These are phyloP conservation scores for Thelephora terrestris DNA, from an alignment of 1,284 basidiomycete genomes.

Conservation along the genomic window DNA sequence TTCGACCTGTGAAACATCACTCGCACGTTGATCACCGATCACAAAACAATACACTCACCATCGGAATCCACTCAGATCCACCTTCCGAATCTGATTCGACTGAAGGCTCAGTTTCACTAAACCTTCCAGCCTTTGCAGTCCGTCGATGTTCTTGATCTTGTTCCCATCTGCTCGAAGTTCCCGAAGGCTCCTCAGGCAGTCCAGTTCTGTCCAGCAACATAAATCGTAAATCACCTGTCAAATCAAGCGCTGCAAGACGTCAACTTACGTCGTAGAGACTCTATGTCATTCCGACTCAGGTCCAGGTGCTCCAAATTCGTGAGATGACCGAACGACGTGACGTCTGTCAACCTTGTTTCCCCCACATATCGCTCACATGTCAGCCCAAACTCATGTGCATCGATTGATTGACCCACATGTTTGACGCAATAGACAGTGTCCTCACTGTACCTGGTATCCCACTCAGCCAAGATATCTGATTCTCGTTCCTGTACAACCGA, in stretches of 20 bases:
- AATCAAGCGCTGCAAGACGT: neutral
- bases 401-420: slow-evolving; percentile 41
- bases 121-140: slow-evolving; percentile 69
- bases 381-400: slow-evolving; percentile 1
- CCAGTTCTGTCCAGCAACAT: slow-evolving; percentile 47
- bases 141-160: slow-evolving; percentile 66
- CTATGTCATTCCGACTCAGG: slow-evolving; percentile 84
- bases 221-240: slow-evolving; percentile 5
- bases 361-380: neutral
- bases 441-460: slow-evolving; percentile 74
- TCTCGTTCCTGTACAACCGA: slow-evolving; percentile 52
- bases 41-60: slow-evolving; percentile 46
- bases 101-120: slow-evolving; percentile 79
- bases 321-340: slow-evolving; percentile 87
- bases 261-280: slow-evolving; percentile 74
- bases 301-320: slow-evolving; percentile 83
- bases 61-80: slow-evolving; percentile 54
- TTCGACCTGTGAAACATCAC: slow-evolving; percentile 43
- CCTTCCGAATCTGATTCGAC: slow-evolving; percentile 58
- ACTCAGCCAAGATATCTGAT: slow-evolving; percentile 79
- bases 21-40: neutral
- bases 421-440: slow-evolving; percentile 73
- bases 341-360: slow-evolving; percentile 58
- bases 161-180: slow-evolving; percentile 88
- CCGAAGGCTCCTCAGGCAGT: slow-evolving; percentile 74